Percentiles rank a stretch among this genome's conserved stretches.
These are phyloP conservation scores for Przewalskia tangutica DNA, from an alignment of 257 asterid genomes.

Conservation along the genomic window DNA sequence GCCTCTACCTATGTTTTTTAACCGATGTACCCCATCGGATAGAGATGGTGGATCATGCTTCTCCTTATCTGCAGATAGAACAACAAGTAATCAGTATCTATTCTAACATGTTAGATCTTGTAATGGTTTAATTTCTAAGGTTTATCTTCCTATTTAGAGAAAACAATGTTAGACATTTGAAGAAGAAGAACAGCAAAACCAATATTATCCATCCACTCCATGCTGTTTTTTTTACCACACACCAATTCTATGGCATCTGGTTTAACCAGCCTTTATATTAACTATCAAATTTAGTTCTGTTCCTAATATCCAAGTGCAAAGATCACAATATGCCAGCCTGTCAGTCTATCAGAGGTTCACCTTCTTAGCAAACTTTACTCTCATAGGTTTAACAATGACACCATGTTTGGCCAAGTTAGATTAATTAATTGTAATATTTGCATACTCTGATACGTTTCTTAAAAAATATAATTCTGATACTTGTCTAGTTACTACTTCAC, in stretches of 20 bases:
- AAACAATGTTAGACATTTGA: background rate
- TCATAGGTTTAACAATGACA: background rate
- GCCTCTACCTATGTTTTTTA: conserved; percentile 18
- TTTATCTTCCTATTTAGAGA: background rate
- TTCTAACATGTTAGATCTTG: background rate
- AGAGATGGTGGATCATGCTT: conserved; percentile 35
- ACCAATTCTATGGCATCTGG: background rate
- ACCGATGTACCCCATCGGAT: conserved; percentile 33
- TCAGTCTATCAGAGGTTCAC: background rate
- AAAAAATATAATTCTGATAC: background rate
- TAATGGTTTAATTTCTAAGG: background rate
- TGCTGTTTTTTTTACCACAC: background rate
- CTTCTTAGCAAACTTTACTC: background rate
- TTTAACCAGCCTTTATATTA: background rate
- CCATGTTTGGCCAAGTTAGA: background rate
- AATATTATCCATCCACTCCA: background rate
- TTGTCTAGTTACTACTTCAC: background rate
- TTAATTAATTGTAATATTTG: background rate
- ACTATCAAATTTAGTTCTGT: background rate
- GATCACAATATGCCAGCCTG: background rate
- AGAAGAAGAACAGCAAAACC: background rate
- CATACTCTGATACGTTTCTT: background rate
- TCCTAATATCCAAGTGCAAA: background rate
- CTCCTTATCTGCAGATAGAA: conserved; percentile 29
- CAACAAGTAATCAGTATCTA: background rate